Conservation (phyloP, 1,139 yeast genomes). For the Petasospora rhodanensis region DNA sequence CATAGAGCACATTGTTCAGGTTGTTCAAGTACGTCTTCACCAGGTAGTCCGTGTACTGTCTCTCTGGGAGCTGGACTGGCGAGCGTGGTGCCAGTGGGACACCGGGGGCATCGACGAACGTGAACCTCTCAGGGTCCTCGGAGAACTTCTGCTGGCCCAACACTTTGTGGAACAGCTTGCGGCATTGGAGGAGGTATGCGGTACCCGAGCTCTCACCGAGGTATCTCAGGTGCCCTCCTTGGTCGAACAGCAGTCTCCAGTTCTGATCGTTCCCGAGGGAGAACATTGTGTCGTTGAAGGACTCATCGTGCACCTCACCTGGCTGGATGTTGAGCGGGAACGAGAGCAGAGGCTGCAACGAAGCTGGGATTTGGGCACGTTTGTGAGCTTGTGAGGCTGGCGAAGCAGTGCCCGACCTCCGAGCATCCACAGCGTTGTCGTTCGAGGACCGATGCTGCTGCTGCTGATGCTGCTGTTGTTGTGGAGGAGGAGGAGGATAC, state of each 20-base stretch:
- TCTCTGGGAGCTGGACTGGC: constrained; percentile 31
- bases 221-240: constrained; percentile 30
- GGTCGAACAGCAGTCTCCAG: constrained; percentile 30
- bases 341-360: constrained; percentile 19
- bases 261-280: constrained; percentile 28
- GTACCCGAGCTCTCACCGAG: constrained; percentile 34
- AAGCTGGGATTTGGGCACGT: constrained; percentile 12
- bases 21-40: constrained; percentile 32
- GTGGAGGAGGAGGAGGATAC: too few relatives aligned
- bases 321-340: constrained; percentile 16
- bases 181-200: constrained; percentile 30
- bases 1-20: constrained; percentile 34
- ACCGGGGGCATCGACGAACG: constrained; percentile 32
- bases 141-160: constrained; percentile 32
- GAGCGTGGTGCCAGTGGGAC: constrained; percentile 16
- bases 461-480: constrained; percentile 3
- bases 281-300: constrained; percentile 10
- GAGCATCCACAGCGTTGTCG: too few relatives aligned
- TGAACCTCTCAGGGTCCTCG: constrained; percentile 34
- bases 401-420: too few relatives aligned
- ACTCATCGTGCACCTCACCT: constrained; percentile 13
- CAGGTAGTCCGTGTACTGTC: constrained; percentile 28
- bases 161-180: constrained; percentile 28
- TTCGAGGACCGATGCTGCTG: too few relatives aligned
- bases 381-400: too few relatives aligned